Evolutionary conservation across 805 yeast species (phyloP).

Genomic region (Jamesozyma jinghongensis): DNA sequence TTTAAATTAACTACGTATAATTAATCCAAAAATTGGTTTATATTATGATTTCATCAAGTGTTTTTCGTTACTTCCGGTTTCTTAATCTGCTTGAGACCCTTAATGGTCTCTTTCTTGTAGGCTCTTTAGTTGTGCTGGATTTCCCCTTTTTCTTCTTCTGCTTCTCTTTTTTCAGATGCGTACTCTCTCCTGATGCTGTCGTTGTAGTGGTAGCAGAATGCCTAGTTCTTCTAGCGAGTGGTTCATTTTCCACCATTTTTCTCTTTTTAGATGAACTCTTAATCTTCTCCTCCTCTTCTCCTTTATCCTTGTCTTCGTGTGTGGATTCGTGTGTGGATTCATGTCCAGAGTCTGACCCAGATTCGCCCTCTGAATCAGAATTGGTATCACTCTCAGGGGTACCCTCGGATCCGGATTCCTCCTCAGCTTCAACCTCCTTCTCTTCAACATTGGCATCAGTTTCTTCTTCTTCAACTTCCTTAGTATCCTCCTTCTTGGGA

Average conservation of each 20-base stretch:
- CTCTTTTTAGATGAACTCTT: neutral
- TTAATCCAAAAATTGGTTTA: too few species aligned
- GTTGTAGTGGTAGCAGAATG: slow-evolving; percentile 10
- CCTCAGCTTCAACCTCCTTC: slow-evolving; percentile 1
- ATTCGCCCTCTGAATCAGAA: slow-evolving; percentile 2
- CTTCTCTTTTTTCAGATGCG: slow-evolving; percentile 14
- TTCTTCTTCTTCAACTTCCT: slow-evolving; percentile 1
- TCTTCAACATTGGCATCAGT: neutral
- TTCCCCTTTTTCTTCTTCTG: slow-evolving; percentile 5
- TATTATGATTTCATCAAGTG: too few species aligned
- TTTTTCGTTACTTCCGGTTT: slow-evolving; percentile 16
- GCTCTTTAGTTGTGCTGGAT: neutral
- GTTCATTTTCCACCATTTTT: slow-evolving; percentile 5
- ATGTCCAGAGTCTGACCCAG: neutral
- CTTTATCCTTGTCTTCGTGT: slow-evolving; percentile 5
- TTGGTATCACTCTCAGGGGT: slow-evolving; percentile 2
- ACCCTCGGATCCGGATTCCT: neutral
- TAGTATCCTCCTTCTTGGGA: neutral
- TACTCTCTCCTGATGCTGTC: slow-evolving; percentile 7
- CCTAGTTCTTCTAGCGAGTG: slow-evolving; percentile 22
- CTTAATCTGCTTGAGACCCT: slow-evolving; percentile 28
- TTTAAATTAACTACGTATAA: neutral
- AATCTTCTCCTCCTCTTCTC: slow-evolving; percentile 4
- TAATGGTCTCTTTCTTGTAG: neutral
- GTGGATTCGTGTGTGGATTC: slow-evolving; percentile 1